Base-by-base conservation (phyloP, 495 filamentous ascomycete genomes). In the Pseudoneurospora amorphoporcata region DNA sequence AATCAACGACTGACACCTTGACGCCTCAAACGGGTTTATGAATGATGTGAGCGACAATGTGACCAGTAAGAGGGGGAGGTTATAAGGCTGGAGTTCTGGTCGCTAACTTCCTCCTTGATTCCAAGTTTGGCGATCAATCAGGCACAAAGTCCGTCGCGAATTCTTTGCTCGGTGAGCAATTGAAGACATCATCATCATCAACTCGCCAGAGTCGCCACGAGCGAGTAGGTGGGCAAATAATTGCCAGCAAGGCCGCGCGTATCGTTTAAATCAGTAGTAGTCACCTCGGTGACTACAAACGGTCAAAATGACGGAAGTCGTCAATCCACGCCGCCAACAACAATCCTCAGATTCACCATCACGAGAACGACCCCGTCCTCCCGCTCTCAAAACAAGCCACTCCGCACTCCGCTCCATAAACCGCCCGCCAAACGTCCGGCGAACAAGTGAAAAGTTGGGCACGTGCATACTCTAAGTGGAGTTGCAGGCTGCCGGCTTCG, bases 291-390 rank as follows among this genome's bases (percentile, higher is more conserved):
- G 43, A n/a, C n/a, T 3, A 19, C 43, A 39, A n/a, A n/a, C n/a
- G n/a, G 35, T 58, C 69, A 35, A 74, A 68, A 80, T 80, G 78
- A 53, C 77, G n/a, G 78, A 80, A 23, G 74, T 76, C 39, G 75
- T 72, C n/a, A 72, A 32, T 17, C 45, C 41, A 9, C 23, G 40
- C 19, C 69, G 47, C 14, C 40, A 32, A 17, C 69, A 38, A 32
- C 19, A 14, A 2, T 70, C 47, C 29, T 47, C 47, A 70, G 45
- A 53, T 9, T 53, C 45, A 53, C 45, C 45, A 29, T 29, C 45
- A 39, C 39, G 45, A n/a, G 68, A 68, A 41, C 65, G 74, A 19
- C 69, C 72, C 14, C 65, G 16, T 32, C 69, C 71, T 29, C 69
- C 70, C 23, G 40, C 42, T 68, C 12, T 72, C 68, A 41, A 72